Percentiles rank a stretch among this genome's conserved stretches.
phyloP scores from a whole-genome alignment of 768 basidiomycete species.

The Lenzites betulinus region DNA sequence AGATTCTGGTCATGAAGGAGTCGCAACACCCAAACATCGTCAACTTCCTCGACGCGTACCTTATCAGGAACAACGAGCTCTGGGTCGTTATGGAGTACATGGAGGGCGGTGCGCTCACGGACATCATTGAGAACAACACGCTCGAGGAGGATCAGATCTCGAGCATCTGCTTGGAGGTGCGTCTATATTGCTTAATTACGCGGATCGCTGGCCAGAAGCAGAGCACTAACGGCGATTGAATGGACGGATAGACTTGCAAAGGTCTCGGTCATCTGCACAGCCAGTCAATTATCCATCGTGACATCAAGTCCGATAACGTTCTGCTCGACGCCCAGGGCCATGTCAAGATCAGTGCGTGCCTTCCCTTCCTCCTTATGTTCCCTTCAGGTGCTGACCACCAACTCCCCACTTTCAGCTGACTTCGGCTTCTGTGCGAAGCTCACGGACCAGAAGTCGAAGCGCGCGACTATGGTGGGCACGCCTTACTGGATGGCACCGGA shows the following conservation, averaged over 20 bases:
- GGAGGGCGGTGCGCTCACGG: constrained; percentile 97
- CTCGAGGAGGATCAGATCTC: constrained; percentile 95
- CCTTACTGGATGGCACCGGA: constrained; percentile 99
- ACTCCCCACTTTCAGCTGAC: constrained; percentile 59
- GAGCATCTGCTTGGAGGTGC: constrained; percentile 87
- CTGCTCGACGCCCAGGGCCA: constrained; percentile 89
- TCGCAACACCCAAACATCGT: constrained; percentile 97
- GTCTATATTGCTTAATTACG: constrained; percentile 24
- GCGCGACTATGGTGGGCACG: constrained; percentile 98
- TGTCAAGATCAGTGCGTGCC: constrained; percentile 92
- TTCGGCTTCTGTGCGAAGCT: constrained; percentile 97
- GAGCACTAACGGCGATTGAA: neutral
- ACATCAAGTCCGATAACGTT: constrained; percentile 97
- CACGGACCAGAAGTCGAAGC: constrained; percentile 94
- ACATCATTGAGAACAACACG: constrained; percentile 96
- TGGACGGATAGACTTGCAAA: constrained; percentile 76
- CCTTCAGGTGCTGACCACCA: neutral
- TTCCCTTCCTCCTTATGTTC: neutral
- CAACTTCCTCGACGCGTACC: constrained; percentile 90
- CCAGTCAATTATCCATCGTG: constrained; percentile 94
- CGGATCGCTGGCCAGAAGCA: neutral
- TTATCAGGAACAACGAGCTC: constrained; percentile 84
- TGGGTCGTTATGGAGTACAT: constrained; percentile 99
- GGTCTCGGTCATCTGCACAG: constrained; percentile 91
- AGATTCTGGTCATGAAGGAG: constrained; percentile 99